Evolutionary conservation across 2,329 filamentous ascomycete species (phyloP).

Genomic region (Basipetospora chlamydospora): DNA sequence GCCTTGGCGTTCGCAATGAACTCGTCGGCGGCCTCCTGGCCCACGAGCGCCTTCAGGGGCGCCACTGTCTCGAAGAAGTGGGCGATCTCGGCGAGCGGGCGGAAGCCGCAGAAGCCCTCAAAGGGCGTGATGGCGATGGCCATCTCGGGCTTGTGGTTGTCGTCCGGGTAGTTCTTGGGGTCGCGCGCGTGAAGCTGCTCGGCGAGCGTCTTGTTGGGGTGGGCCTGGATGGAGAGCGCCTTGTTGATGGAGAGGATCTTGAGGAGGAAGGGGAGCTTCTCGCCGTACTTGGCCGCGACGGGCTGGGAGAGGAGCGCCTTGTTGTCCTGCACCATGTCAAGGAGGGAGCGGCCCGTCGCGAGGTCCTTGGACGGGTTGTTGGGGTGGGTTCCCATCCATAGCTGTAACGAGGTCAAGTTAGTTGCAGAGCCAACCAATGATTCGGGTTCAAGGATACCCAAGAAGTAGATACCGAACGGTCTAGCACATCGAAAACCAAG

Average conservation of each 20-base stretch:
- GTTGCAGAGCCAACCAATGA: slow-evolving; percentile 13
- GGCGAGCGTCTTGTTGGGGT: slow-evolving; percentile 84
- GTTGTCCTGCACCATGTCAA: slow-evolving; percentile 81
- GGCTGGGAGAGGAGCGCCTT: slow-evolving; percentile 62
- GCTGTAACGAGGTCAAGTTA: slow-evolving; percentile 29
- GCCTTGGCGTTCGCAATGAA: slow-evolving; percentile 34
- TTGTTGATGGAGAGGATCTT: slow-evolving; percentile 95
- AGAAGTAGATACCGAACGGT: too few species aligned
- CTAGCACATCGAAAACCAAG: background rate
- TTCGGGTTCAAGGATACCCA: too few species aligned
- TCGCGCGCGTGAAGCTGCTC: slow-evolving; percentile 77
- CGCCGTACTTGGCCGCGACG: slow-evolving; percentile 59
- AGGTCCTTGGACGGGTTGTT: slow-evolving; percentile 89
- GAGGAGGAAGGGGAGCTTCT: slow-evolving; percentile 89
- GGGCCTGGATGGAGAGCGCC: slow-evolving; percentile 91
- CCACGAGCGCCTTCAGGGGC: slow-evolving; percentile 51
- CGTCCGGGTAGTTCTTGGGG: slow-evolving; percentile 90
- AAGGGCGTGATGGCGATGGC: slow-evolving; percentile 94
- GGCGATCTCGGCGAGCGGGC: slow-evolving; percentile 70
- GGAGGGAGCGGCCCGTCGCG: slow-evolving; percentile 65
- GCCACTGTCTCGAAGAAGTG: slow-evolving; percentile 55
- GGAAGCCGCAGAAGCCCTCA: slow-evolving; percentile 90
- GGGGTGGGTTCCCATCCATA: slow-evolving; percentile 99
- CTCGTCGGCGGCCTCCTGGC: slow-evolving; percentile 43
- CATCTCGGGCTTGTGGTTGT: slow-evolving; percentile 99